Base-by-base conservation (phyloP, 108 stramenopile genomes). In the Chaetoceros muelleri region DNA sequence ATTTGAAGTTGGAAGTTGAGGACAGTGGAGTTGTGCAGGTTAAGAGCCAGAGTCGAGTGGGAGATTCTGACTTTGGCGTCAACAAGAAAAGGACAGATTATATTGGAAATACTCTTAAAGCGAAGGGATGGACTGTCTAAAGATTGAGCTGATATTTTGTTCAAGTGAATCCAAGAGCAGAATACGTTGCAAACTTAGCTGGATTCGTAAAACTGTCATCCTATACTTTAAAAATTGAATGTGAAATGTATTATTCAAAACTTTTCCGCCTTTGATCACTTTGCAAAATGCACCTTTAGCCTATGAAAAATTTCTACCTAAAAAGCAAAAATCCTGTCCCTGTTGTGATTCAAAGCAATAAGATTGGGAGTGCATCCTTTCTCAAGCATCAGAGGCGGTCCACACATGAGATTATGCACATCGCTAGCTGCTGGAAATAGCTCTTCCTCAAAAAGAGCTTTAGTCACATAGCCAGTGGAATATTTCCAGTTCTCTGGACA, bases 361-460 rank as follows among this genome's bases (percentile, higher is more conserved):
- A 81, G 70, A 64, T 81, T 85, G 13, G 89, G 89, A 25, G 67
- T 81, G 62, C 85, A 87, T 48, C 89, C 95, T 28, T 75, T 84
- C 18, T 95, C 90, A 46, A 99, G 53, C 98, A 99, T 99, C 53
- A 94, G 80, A 23, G 95, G 95, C 3, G 98, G 98, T 28, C 98
- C 98, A 64, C 98, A 99, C 91, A 97, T 93, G 52, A 99, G 80
- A 59, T 84, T 92, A 65, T 74, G 82, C 19, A 75, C 75, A 55
- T 76, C 81, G 8, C 72, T 66, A 28, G 64, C 72, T 45, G 88
- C 61, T 44, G 79, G 66, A 24, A 82, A 93, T 24, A 97, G 59
- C 23, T 90, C 63, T 46, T 79, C 60, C 48, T 74, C 61, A 60
- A 93, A 85, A 51, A 98, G 82, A 0, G 70, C 72, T 60, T 79